phyloP scores from a whole-genome alignment of 2,329 filamentous ascomycete genomes.

The Arachnomyces sp. region DNA sequence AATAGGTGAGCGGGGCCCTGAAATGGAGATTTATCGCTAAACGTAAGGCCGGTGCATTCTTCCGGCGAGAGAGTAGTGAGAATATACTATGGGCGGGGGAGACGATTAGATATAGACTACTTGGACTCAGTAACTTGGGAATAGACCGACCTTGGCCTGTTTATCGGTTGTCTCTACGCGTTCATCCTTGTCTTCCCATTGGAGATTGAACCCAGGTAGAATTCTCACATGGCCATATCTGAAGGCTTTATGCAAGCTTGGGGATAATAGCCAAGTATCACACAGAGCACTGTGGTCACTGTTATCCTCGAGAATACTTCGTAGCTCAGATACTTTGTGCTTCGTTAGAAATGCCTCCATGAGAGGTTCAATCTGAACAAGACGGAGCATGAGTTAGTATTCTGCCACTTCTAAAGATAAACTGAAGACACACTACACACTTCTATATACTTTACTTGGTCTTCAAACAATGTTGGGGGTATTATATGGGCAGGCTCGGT shows the following conservation, averaged over 20 bases:
- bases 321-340: background rate
- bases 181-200: no score
- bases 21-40: conserved; percentile 5
- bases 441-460: background rate
- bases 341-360: conserved; percentile 4
- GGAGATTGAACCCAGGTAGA: no score
- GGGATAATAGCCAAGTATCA: conserved; percentile 8
- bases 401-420: no score
- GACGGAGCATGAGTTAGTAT: background rate
- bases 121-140: no score
- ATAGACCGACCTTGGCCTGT: no score
- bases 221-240: conserved; percentile 6
- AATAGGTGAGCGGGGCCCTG: conserved; percentile 1
- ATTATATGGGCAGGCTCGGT: conserved; percentile 1
- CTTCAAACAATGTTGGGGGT: conserved; percentile 1
- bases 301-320: background rate
- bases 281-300: conserved; percentile 1
- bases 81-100: conserved; percentile 4
- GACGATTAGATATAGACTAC: no score
- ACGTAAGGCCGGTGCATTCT: no score
- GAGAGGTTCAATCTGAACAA: background rate
- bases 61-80: no score
- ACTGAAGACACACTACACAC: background rate
- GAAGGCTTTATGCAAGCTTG: conserved; percentile 7
- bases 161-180: no score